Percentiles rank a stretch among this genome's conserved stretches.
These are phyloP conservation scores for Cytospora leucostoma DNA, from an alignment of 2,329 filamentous ascomycete genomes.

Conservation along the genomic window DNA sequence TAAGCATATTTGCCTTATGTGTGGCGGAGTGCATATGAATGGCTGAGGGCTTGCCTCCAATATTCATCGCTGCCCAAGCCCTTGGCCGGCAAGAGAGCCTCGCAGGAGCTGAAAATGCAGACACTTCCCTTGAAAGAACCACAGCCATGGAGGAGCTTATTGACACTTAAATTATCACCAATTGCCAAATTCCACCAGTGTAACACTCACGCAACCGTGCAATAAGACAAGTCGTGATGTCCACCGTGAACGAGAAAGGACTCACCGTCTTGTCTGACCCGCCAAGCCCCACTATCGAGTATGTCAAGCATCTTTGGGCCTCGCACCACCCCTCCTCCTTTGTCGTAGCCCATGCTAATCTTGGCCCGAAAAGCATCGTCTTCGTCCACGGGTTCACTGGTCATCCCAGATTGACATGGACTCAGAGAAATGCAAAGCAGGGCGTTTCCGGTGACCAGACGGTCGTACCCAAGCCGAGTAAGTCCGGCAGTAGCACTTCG, in stretches of 20 bases:
- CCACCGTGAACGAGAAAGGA: background rate
- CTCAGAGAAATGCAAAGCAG: background rate
- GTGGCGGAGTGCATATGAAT: too few relatives aligned
- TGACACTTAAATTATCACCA: too few relatives aligned
- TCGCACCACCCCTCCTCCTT: background rate
- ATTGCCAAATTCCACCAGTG: too few relatives aligned
- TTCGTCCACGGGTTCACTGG: background rate
- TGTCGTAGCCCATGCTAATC: background rate
- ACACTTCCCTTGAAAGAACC: too few relatives aligned
- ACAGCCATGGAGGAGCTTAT: too few relatives aligned
- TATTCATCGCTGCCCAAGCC: too few relatives aligned
- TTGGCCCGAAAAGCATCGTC: background rate
- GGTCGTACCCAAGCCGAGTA: background rate
- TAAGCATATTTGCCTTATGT: too few relatives aligned
- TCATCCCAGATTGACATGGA: background rate
- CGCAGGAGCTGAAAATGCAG: too few relatives aligned
- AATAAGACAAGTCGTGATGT: background rate
- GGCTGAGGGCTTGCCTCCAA: too few relatives aligned
- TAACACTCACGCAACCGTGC: background rate
- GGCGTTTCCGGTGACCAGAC: background rate
- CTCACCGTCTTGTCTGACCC: background rate
- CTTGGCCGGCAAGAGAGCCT: too few relatives aligned
- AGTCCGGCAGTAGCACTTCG: background rate
- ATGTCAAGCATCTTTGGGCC: background rate
- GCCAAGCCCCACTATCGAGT: background rate